Base-by-base conservation (phyloP, 371 early-diverging fungal species). In the Mucor irregularis region DNA sequence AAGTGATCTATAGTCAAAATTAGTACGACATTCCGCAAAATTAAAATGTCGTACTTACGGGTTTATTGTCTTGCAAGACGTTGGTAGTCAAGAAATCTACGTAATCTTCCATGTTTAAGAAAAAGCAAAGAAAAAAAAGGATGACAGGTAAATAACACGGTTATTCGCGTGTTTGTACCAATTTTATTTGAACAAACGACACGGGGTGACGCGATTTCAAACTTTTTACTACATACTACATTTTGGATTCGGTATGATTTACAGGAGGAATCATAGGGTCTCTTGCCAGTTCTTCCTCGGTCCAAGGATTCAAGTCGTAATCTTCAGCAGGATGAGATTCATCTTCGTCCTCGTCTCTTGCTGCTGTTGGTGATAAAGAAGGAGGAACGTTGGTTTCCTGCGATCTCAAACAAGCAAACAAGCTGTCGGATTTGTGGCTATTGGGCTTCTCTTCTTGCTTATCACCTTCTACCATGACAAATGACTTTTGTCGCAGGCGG, bases 401-500 rank as follows among this genome's bases (percentile, higher is more conserved):
- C 13, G 51, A 34, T 21, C 53, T 22, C 13, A 64, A n/a, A 38
- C 59, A 64, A 13, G 64, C 64, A 64, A 58, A 58, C 28, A 64
- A 14, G 8, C 38, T 54, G 5, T 53, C 55, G 8, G 52, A 31
- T 24, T 48, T 21, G 9, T 29, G 26, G 6, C 34, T 38, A 44
- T 19, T 35, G 3, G 39, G 3, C 3, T 22, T 26, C 30, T 26
- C 10, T 33, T 29, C 38, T 24, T 47, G 33, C 6, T 29, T 25
- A 46, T 53, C 49, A 1, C 26, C 39, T 43, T 84, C 83, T 8
- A 81, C 76, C 0, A 80, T 74, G 1, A 75, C 71, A 65, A 88
- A 88, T 21, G 84, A 76, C 55, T 90, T 90, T 70, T 90, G 91
- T n/a, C 84, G 68, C 56, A 81, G 74, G 6, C 94, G 82, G 35